Percentiles rank a stretch among this genome's conserved stretches.
These are phyloP conservation scores for Cordia subcordata DNA, from an alignment of 257 asterid genomes.

Conservation along the genomic window DNA sequence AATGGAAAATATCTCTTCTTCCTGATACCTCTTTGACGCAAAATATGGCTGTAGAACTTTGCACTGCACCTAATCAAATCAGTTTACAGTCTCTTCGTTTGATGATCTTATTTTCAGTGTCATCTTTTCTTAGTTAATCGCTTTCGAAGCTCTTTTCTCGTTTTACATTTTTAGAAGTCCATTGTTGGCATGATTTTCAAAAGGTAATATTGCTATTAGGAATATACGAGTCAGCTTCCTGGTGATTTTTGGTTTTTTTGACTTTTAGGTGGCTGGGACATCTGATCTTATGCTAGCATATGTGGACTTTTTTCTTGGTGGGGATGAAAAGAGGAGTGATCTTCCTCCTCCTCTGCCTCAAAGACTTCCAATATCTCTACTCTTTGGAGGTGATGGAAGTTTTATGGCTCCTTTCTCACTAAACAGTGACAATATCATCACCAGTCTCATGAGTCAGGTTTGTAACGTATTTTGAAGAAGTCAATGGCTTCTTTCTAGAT, in stretches of 20 bases:
- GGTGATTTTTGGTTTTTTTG: constrained; percentile 7
- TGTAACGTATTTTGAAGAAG: constrained; percentile 6
- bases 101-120: no score
- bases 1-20: no score
- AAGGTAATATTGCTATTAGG: no score
- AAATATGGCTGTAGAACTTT: no score
- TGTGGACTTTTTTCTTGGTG: constrained; percentile 93
- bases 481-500: neutral
- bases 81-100: no score
- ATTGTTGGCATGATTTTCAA: no score
- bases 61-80: no score
- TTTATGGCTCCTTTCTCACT: constrained; percentile 92
- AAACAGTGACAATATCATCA: constrained; percentile 75
- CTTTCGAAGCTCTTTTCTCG: no score
- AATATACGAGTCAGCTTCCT: no score
- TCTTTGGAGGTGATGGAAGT: constrained; percentile 97
- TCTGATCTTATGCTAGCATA: constrained; percentile 95
- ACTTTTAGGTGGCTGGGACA: constrained; percentile 86
- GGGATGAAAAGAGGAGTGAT: constrained; percentile 92
- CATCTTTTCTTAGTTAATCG: no score
- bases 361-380: constrained; percentile 80
- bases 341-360: constrained; percentile 82
- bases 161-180: no score
- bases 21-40: no score
- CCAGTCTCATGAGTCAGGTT: constrained; percentile 99